phyloP scores from a whole-genome alignment of 2,329 filamentous ascomycete species.

The Hysterium pulicare region DNA sequence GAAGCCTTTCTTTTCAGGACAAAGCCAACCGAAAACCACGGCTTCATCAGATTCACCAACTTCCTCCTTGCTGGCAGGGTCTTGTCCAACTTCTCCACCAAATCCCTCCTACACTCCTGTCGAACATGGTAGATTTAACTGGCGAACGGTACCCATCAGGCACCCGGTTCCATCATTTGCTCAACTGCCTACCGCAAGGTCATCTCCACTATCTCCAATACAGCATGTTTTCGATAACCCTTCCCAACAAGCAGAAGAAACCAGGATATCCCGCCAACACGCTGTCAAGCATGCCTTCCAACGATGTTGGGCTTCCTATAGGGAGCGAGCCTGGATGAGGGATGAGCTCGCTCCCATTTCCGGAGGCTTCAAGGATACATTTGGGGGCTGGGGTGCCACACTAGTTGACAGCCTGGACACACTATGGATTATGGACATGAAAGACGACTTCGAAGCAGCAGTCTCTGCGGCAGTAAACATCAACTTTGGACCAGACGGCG shows the following conservation, averaged over 20 bases:
- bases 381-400: constrained; percentile 39
- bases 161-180: constrained; percentile 26
- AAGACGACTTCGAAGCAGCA: constrained; percentile 38
- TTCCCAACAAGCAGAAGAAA: constrained; percentile 8
- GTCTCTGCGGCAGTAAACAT: constrained; percentile 33
- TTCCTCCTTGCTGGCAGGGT: background rate
- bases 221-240: constrained; percentile 27
- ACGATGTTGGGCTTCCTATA: constrained; percentile 36
- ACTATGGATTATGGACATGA: constrained; percentile 39
- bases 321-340: constrained; percentile 37
- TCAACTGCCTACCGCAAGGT: constrained; percentile 24
- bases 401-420: constrained; percentile 39
- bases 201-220: constrained; percentile 28
- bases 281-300: constrained; percentile 32
- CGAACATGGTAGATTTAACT: constrained; percentile 7
- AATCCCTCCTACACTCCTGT: background rate
- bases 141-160: constrained; percentile 25
- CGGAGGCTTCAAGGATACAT: constrained; percentile 28
- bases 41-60: background rate
- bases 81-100: background rate
- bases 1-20: background rate
- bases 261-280: constrained; percentile 19
- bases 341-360: constrained; percentile 38
- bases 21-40: background rate
- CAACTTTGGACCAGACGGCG: constrained; percentile 28